Evolutionary conservation across 2,329 filamentous ascomycete species (phyloP), one percentile per base, ranked within the genome.

Genomic region (Trichoderma cornu-damae): DNA sequence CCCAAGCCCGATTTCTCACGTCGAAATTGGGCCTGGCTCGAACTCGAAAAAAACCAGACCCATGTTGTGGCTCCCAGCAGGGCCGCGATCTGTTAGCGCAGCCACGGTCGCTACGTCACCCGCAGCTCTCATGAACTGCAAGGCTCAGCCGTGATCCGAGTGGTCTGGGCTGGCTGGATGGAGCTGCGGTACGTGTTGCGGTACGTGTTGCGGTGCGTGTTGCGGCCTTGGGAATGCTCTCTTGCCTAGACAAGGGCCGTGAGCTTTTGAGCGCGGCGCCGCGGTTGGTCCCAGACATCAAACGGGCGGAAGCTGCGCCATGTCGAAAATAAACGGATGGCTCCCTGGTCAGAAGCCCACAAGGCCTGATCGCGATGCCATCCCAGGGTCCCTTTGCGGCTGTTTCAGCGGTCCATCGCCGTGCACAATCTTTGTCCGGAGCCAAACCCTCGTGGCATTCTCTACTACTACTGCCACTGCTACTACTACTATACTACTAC

Each of bases 71-170:
- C 46, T 51, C 38, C 54, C 50, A 44, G 54, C 54, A 57, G 46
- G 46, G 46, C 44, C 50, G 37, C 46, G 38, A 48, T 42, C 40
- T 47, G 28, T 26, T 34, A 50, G 46, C 44, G 44, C 57, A 59
- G 57, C 57, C 50, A 44, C 57, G 42, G 35, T 48, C 35, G 59
- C 59, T 59, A 61, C 59, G 59, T 61, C 59, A 61, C 56, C 43
- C 42, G 28, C 40, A 35, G 51, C 42, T 47, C 20, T 54, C 22
- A 32, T 34, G 32, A 57, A 49, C 51, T 22, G n/a, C 56, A 44
- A 48, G 34, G 37, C 55, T 43, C 38, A 50, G 55, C 55, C 55
- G 55, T 58, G 55, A 52, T 52, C 55, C 38, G 53, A 53, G 49
- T 42, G 49, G 37, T 24, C 35, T 42, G 22, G 47, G 5, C 35